phyloP scores from a whole-genome alignment of 805 yeast genomes.

The Hanseniaspora lindneri region DNA sequence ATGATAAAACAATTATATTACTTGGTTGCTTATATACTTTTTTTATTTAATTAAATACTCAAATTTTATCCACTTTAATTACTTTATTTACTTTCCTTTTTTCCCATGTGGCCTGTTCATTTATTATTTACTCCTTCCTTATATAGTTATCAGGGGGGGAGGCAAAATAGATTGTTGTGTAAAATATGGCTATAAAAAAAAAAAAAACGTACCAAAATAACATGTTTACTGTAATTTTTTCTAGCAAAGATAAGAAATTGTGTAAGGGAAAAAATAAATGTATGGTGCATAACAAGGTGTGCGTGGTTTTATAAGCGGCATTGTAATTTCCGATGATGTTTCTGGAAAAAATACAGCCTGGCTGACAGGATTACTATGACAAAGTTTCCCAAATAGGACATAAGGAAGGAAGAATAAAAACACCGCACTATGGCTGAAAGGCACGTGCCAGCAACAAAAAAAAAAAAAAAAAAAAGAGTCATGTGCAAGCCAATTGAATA shows the following conservation, averaged over 20 bases:
- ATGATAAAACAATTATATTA: no score
- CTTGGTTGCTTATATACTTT: constrained; percentile 41
- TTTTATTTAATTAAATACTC: constrained; percentile 35
- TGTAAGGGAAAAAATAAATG: no score
- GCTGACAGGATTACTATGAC: no score
- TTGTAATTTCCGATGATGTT: not conserved
- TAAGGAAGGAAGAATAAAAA: no score
- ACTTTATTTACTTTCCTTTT: no score
- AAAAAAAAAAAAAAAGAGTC: not conserved
- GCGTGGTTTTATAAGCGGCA: constrained; percentile 22
- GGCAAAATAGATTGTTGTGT: no score
- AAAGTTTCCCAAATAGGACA: no score
- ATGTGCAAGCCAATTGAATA: not conserved
- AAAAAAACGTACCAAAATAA: no score
- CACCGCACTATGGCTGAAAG: constrained; percentile 25
- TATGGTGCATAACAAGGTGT: constrained; percentile 33
- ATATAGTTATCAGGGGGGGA: no score
- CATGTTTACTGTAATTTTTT: constrained; percentile 20
- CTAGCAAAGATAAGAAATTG: constrained; percentile 24
- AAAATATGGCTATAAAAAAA: no score
- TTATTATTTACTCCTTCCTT: not conserved
- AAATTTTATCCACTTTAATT: constrained; percentile 34
- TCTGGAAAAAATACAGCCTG: not conserved
- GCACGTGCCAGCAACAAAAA: not conserved
- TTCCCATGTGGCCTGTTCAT: not conserved